Evolutionary conservation across 495 filamentous ascomycete species (phyloP), one percentile per base, ranked within the genome.

Genomic region (Aspergillus diversus): DNA sequence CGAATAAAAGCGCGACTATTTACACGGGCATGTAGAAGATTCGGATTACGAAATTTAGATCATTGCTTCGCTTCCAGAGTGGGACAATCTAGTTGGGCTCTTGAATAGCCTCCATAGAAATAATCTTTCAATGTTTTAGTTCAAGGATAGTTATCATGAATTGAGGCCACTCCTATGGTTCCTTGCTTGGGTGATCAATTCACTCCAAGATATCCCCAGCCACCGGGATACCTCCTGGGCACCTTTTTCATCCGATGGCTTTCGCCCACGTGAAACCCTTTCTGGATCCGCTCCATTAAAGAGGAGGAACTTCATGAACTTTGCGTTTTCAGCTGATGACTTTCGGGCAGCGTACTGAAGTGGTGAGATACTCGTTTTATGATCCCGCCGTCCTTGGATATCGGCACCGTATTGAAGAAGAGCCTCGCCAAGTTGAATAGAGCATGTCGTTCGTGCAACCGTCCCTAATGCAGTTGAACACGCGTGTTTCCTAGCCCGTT

Each of bases 131-230:
- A 27, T 27, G 21, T 27, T 27, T 2, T 27, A 27, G 2, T 2
- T 27, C 21, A 27, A 2, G 21, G 21, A 27, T 27, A 27, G 21
- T 2, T 3, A 32, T 7, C 17, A 33, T 4, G 50, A 8, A 9
- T 21, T 9, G 11, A 33, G 21, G 17, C 17, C 32, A 15, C 37
- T 55, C 12, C 12, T 55, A 13, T 55, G 33, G 9, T 55, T 33
- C 4, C 4, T 33, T n/a, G 52, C 52, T 16, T 55, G 52, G 2
- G 52, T 15, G 5, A 55, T 33, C 33, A 55, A 33, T 13, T 55
- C 52, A 55, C 34, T 33, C 52, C 52, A 55, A 3, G 52, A 55
- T n/a, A 55, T 16, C 13, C 52, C 52, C 12, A 55, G 52, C 52
- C 52, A 55, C 8, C 52, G 52, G 21, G 33, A 39, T 17, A 55